Conservation (phyloP, 148 eudicot species). For the Tetragonia tetragonoides region DNA sequence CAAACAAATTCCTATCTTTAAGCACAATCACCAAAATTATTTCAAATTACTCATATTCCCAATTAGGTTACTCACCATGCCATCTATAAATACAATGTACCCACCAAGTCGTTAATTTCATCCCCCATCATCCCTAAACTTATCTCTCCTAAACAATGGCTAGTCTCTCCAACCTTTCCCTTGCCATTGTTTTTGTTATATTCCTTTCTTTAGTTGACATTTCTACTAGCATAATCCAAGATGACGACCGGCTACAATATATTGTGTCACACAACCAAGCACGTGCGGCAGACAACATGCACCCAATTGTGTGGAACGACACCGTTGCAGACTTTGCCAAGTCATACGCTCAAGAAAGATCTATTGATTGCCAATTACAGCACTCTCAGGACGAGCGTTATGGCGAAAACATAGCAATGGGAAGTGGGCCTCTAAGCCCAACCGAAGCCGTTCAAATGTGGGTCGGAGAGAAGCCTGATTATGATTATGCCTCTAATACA, state of each 20-base stretch:
- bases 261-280: constrained; percentile 45
- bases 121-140: no score
- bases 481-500: constrained; percentile 36
- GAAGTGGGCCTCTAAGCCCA: constrained; percentile 30
- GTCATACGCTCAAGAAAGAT: constrained; percentile 42
- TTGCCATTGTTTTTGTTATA: constrained; percentile 33
- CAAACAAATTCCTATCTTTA: no score
- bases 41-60: no score
- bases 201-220: constrained; percentile 3
- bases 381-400: constrained; percentile 36
- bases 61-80: no score
- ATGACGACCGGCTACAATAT: background rate
- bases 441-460: constrained; percentile 37
- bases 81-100: no score
- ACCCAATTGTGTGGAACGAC: constrained; percentile 45
- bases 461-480: constrained; percentile 43
- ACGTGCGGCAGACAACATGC: constrained; percentile 31
- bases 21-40: no score
- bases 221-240: background rate
- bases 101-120: no score
- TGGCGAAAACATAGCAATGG: constrained; percentile 56
- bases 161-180: background rate
- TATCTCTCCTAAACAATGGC: constrained; percentile 19
- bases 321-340: constrained; percentile 36
- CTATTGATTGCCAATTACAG: constrained; percentile 40